Conservation (phyloP, 345 rosid species). For the Eucalyptus tenuipes region DNA sequence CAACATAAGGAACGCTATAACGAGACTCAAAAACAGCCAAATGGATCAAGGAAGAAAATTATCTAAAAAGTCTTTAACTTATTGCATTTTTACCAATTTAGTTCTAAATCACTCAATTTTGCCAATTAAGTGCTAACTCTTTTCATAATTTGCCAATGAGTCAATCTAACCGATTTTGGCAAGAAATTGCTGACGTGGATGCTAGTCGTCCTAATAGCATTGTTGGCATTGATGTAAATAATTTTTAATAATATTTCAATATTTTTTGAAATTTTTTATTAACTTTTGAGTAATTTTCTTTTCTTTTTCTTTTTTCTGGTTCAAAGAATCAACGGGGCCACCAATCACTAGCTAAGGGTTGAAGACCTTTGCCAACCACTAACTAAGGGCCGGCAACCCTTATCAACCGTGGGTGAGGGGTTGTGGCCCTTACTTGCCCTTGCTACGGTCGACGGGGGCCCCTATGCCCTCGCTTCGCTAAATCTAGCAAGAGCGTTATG, state of each 20-base stretch:
- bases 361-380: neutral
- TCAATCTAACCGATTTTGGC: neutral
- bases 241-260: too few relatives aligned
- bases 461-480: too few relatives aligned
- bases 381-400: accelerated
- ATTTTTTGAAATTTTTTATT: accelerated
- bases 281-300: too few relatives aligned
- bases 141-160: neutral
- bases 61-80: too few relatives aligned
- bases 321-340: accelerated
- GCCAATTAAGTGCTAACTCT: too few relatives aligned
- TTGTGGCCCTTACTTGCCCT: neutral
- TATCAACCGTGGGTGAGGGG: neutral
- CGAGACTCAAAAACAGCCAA: neutral
- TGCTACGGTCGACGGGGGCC: neutral
- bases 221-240: too few relatives aligned
- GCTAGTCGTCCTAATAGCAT: accelerated
- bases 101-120: too few relatives aligned
- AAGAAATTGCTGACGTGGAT: accelerated
- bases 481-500: too few relatives aligned
- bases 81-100: neutral
- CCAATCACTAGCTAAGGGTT: neutral
- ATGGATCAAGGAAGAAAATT: neutral
- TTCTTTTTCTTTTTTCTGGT: too few relatives aligned
- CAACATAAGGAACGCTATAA: neutral